Percentiles rank a stretch among this genome's conserved stretches.
These are phyloP conservation scores for Boletus semigastroideus DNA, from an alignment of 1,284 basidiomycete species.

Conservation along the genomic window DNA sequence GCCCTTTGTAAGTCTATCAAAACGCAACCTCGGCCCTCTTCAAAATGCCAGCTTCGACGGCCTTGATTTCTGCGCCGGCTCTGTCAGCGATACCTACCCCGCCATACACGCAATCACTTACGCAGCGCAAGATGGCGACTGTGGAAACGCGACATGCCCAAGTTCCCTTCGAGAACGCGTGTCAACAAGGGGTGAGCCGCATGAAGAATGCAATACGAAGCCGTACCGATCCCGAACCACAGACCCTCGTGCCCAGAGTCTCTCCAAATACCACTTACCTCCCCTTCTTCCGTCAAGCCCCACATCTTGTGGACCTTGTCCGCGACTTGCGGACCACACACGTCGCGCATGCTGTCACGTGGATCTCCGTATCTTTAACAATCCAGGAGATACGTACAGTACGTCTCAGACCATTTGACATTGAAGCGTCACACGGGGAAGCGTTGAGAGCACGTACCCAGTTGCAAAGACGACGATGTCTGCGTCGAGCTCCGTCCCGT, in stretches of 20 bases:
- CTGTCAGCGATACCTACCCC: not conserved
- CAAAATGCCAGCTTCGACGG: slow-evolving; percentile 32
- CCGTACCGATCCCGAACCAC: slow-evolving; percentile 39
- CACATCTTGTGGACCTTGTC: slow-evolving; percentile 41
- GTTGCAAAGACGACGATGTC: slow-evolving; percentile 53
- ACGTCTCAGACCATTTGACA: not conserved
- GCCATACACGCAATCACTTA: slow-evolving; percentile 16
- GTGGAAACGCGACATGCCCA: slow-evolving; percentile 35
- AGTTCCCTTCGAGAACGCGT: slow-evolving; percentile 27
- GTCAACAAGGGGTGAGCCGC: not conserved
- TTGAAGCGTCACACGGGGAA: not conserved
- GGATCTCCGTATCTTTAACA: slow-evolving; percentile 28
- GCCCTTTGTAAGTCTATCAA: slow-evolving; percentile 5
- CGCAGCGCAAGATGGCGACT: slow-evolving; percentile 40
- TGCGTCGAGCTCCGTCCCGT: slow-evolving; percentile 43
- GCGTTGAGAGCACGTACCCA: slow-evolving; percentile 25
- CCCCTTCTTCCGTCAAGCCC: slow-evolving; percentile 47
- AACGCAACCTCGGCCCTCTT: slow-evolving; percentile 25
- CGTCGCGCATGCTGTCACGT: slow-evolving; percentile 34
- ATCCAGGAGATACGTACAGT: not conserved
- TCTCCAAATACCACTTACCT: slow-evolving; percentile 41
- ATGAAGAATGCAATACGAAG: not conserved
- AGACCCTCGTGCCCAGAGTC: slow-evolving; percentile 31
- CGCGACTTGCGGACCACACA: slow-evolving; percentile 40
- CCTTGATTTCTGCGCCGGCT: slow-evolving; percentile 30